Evolutionary conservation across 139 green algal species (phyloP).

Genomic region (Chlorella sp.): DNA sequence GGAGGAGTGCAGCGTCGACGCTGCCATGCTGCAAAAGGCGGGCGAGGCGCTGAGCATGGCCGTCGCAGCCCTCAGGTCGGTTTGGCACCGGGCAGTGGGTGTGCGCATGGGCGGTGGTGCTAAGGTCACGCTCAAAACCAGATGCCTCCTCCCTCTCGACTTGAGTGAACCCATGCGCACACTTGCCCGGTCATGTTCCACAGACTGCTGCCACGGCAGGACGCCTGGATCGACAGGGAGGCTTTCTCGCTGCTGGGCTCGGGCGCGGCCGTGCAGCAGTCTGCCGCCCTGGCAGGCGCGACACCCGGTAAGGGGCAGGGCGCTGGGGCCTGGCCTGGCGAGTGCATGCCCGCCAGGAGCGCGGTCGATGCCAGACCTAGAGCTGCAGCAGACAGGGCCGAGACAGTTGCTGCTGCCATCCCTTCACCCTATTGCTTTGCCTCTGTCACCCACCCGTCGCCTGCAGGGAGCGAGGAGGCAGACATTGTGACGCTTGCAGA

Average conservation of each 20-base stretch:
- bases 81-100: background rate
- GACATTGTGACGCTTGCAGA: slow-evolving; percentile 30
- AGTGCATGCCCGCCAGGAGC: too few relatives aligned
- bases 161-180: background rate
- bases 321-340: too few relatives aligned
- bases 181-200: background rate
- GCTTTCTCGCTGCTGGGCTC: too few relatives aligned
- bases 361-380: too few relatives aligned
- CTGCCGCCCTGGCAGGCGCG: too few relatives aligned
- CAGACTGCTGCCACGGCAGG: background rate
- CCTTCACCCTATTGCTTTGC: too few relatives aligned
- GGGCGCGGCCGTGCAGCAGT: too few relatives aligned
- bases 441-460: too few relatives aligned
- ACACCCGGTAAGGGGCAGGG: too few relatives aligned
- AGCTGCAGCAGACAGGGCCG: too few relatives aligned
- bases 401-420: too few relatives aligned
- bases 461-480: too few relatives aligned
- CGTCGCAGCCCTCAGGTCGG: slow-evolving; percentile 27
- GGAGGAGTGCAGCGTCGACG: background rate
- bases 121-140: background rate
- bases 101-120: background rate
- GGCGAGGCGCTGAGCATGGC: slow-evolving; percentile 21
- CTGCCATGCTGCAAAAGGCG: background rate
- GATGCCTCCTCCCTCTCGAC: background rate
- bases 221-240: background rate